Conservation (phyloP, 2,329 filamentous ascomycete genomes). For the Nemania serpens region DNA sequence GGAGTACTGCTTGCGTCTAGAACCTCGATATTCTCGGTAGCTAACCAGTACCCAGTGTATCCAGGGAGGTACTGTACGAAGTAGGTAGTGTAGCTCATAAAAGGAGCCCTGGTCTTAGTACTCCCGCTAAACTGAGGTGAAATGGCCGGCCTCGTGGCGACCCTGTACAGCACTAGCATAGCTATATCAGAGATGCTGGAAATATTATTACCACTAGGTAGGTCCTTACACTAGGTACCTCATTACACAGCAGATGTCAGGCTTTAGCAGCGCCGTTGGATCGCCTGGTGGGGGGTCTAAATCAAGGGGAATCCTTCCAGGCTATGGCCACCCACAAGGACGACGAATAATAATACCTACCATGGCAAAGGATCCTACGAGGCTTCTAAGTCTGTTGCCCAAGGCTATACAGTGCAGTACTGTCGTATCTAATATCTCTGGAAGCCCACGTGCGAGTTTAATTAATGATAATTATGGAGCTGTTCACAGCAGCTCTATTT, state of each 20-base stretch:
- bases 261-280: conserved; percentile 16
- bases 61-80: no score
- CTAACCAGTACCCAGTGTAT: no score
- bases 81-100: background rate
- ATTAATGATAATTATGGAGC: no score
- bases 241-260: background rate
- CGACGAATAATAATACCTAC: conserved; percentile 13
- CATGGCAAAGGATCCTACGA: conserved; percentile 13
- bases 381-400: background rate
- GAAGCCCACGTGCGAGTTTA: no score
- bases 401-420: no score
- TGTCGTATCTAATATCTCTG: no score
- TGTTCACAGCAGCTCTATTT: no score
- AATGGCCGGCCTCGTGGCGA: conserved; percentile 24
- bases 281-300: conserved; percentile 9
- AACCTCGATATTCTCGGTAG: no score
- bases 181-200: background rate
- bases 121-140: conserved; percentile 12
- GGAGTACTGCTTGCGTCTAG: no score
- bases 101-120: conserved; percentile 1
- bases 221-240: no score
- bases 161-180: conserved; percentile 15
- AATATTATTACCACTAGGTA: conserved; percentile 1
- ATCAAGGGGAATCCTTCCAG: conserved; percentile 13
- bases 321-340: conserved; percentile 8